These are phyloP conservation scores for Fragaria iinumae DNA, from an alignment of 306 rosid genomes.

Conservation along the genomic window DNA sequence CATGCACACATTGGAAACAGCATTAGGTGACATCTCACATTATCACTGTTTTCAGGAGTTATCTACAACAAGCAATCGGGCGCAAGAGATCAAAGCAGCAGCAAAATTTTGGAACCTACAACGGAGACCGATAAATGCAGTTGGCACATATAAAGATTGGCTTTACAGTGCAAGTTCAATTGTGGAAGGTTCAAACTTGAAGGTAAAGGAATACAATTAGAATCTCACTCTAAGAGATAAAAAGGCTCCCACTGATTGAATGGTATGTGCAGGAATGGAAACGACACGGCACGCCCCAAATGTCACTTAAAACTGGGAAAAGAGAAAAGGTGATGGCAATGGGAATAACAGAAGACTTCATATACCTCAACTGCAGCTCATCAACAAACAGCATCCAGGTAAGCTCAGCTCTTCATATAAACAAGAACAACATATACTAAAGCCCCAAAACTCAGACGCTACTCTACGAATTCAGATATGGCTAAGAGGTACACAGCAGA, in stretches of 20 bases:
- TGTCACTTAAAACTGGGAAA: slow-evolving; percentile 43
- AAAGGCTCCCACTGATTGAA: slow-evolving; percentile 27
- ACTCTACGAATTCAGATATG: slow-evolving; percentile 51
- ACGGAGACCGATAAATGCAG: slow-evolving; percentile 53
- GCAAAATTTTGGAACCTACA: slow-evolving; percentile 65
- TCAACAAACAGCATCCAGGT: slow-evolving; percentile 70
- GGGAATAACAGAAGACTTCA: slow-evolving; percentile 75
- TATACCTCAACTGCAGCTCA: slow-evolving; percentile 61
- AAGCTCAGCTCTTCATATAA: background rate
- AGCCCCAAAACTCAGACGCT: background rate
- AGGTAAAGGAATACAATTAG: slow-evolving; percentile 41
- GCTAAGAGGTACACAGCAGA: slow-evolving; percentile 62
- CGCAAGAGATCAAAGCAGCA: slow-evolving; percentile 64
- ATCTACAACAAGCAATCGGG: slow-evolving; percentile 50
- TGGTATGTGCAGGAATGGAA: slow-evolving; percentile 60
- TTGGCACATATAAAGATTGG: slow-evolving; percentile 62
- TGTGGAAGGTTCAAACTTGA: slow-evolving; percentile 60
- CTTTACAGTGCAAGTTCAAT: slow-evolving; percentile 59
- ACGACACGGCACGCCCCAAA: slow-evolving; percentile 50
- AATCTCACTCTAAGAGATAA: background rate
- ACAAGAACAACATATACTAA: background rate
- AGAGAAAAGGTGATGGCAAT: slow-evolving; percentile 53
- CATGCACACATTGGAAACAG: slow-evolving; percentile 11
- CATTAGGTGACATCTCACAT: slow-evolving; percentile 14
- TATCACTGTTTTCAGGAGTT: slow-evolving; percentile 49